Evolutionary conservation across 345 rosid species (phyloP).

Genomic region (Gossypium thurberi): DNA sequence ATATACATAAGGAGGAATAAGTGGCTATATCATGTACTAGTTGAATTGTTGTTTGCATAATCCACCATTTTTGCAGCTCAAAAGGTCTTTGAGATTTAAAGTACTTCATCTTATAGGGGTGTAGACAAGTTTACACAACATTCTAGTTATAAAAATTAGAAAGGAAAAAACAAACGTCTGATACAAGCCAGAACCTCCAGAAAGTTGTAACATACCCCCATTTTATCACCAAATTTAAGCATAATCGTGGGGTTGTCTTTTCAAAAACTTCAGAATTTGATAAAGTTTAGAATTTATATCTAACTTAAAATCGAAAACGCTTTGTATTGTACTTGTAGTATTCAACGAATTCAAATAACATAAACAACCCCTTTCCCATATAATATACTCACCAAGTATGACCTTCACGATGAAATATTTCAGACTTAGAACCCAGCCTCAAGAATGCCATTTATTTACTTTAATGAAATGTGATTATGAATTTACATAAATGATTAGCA

Average conservation of each 20-base stretch:
- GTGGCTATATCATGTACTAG: too few relatives aligned
- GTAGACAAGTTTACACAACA: too few relatives aligned
- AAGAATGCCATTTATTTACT: conserved; percentile 44
- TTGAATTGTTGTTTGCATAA: too few relatives aligned
- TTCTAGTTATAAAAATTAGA: not conserved
- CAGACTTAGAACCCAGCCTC: conserved; percentile 74
- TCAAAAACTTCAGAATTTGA: too few relatives aligned
- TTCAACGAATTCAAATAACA: not conserved
- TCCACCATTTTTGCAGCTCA: too few relatives aligned
- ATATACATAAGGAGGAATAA: not conserved
- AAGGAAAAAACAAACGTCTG: not conserved
- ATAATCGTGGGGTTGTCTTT: not conserved
- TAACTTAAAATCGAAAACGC: not conserved
- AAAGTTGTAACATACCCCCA: not conserved
- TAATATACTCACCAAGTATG: conserved; percentile 38
- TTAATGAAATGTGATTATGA: not conserved
- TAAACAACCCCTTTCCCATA: not conserved
- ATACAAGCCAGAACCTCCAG: not conserved
- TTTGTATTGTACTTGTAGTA: too few relatives aligned
- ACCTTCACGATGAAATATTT: conserved; percentile 58
- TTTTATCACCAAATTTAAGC: not conserved
- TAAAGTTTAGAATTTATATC: not conserved
- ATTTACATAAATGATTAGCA: not conserved
- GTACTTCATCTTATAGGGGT: too few relatives aligned
- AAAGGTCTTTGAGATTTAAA: too few relatives aligned